phyloP scores from a whole-genome alignment of 148 eudicot genomes.

The Nyssa sinensis region DNA sequence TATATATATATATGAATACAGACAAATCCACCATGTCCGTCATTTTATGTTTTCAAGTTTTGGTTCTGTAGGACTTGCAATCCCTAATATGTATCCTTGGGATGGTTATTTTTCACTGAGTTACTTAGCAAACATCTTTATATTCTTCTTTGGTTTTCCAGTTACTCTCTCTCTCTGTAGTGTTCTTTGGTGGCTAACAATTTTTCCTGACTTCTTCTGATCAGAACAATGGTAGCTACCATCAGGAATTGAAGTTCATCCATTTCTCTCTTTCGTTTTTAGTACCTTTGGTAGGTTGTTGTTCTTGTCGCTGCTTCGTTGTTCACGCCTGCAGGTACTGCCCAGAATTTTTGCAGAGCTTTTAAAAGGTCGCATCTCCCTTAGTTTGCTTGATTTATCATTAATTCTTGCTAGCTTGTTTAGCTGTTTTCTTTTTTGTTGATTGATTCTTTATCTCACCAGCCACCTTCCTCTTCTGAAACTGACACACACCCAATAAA shows the following conservation, averaged over 20 bases:
- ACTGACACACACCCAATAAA: neutral
- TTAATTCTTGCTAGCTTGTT: neutral
- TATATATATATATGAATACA: too few relatives aligned
- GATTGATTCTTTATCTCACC: conserved; percentile 4
- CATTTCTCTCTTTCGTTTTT: conserved; percentile 18
- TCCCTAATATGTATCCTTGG: neutral
- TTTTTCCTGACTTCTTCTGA: conserved; percentile 9
- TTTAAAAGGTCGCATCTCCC: conserved; percentile 28
- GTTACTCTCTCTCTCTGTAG: neutral
- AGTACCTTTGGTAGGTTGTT: conserved; percentile 29
- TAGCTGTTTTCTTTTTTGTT: neutral
- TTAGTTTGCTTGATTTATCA: conserved; percentile 15
- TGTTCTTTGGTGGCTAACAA: neutral
- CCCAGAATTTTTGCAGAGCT: conserved; percentile 32
- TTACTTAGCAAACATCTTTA: neutral
- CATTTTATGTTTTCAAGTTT: conserved; percentile 30
- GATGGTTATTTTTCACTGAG: too few relatives aligned
- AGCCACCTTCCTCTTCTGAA: neutral
- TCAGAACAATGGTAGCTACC: conserved; percentile 4
- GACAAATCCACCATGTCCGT: conserved; percentile 15
- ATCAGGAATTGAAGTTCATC: neutral
- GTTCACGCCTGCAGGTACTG: conserved; percentile 36
- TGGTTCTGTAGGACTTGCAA: conserved; percentile 21
- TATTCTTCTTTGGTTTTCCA: conserved; percentile 3
- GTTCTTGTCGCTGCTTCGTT: conserved; percentile 36